Base-by-base conservation (phyloP, 1,139 yeast species). In the Eremothecium cymbalariae region DNA sequence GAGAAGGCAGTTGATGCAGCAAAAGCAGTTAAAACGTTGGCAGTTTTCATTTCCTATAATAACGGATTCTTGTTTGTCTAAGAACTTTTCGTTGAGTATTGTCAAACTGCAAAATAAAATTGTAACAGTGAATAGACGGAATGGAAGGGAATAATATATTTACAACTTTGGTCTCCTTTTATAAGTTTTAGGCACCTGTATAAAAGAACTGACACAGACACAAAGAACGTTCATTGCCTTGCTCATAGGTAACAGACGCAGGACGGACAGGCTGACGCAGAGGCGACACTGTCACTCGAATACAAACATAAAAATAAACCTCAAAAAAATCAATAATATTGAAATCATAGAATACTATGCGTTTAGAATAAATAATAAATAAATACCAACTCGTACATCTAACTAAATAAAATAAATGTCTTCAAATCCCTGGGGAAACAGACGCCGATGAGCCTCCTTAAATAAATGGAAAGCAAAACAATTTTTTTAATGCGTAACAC, bases 21-120 rank as follows among this genome's bases (percentile, higher is more conserved):
- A 27, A 27, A 27, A 14, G 30, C 30, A 14, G 30, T 27, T 27
- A 27, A 5, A 27, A 27, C 30, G 30, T 27, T 27, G 30, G 30
- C 30, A 18, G 30, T 27, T 27, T 27, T 27, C 30, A 27, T 27
- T 27, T 27, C 30, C 30, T 27, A 27, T 27, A 13, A 27, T 15
- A 23, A 23, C 14, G 14, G 30, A 17, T 27, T 16, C 15, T 27
- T 27, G 30, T n/a, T 27, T 27, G 30, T 27, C n/a, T 16, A 27
- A 27, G 30, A 27, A 27, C 30, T 27, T 27, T 18, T 27, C 21
- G 30, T 27, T 16, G 30, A 27, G 11, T n/a, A n/a, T n/a, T n/a
- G n/a, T n/a, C n/a, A n/a, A n/a, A n/a, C n/a, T n/a, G n/a, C n/a
- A n/a, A n/a, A n/a, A n/a, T n/a, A n/a, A n/a, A n/a, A n/a, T n/a